These are phyloP conservation scores for Trypethelium eluteriae DNA, from an alignment of 495 filamentous ascomycete genomes.

Conservation along the genomic window DNA sequence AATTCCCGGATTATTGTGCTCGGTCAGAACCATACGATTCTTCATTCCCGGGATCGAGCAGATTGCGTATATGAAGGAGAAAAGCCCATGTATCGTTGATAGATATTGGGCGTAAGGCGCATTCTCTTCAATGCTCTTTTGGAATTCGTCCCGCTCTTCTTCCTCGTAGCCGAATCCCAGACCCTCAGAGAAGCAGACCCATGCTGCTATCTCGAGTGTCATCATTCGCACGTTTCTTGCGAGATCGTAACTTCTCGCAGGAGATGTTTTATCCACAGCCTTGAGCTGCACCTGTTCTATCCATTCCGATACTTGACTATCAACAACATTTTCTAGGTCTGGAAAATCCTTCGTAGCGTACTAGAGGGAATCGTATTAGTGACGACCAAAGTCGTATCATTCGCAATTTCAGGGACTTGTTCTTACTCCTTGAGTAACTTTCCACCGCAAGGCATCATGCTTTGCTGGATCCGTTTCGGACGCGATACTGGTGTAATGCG, in stretches of 20 bases:
- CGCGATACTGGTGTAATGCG: neutral
- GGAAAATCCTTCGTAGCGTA: neutral
- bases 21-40: too few relatives aligned
- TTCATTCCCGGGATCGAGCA: too few relatives aligned
- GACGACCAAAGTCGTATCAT: neutral
- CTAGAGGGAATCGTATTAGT: neutral
- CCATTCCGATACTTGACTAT: neutral
- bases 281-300: neutral
- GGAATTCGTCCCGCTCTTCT: too few relatives aligned
- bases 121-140: too few relatives aligned
- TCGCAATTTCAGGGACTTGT: neutral
- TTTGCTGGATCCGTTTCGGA: neutral
- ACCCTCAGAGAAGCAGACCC: too few relatives aligned
- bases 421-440: neutral
- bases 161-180: too few relatives aligned
- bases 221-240: too few relatives aligned
- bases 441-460: neutral
- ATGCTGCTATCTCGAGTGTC: too few relatives aligned
- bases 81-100: too few relatives aligned
- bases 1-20: too few relatives aligned
- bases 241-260: neutral
- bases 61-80: too few relatives aligned
- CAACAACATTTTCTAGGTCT: neutral
- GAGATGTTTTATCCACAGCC: neutral
- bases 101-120: too few relatives aligned